Evolutionary conservation across 192 early-diverging fungal genomes (phyloP), one percentile per base, ranked within the genome.

Genomic region (Coemansia brasiliensis): DNA sequence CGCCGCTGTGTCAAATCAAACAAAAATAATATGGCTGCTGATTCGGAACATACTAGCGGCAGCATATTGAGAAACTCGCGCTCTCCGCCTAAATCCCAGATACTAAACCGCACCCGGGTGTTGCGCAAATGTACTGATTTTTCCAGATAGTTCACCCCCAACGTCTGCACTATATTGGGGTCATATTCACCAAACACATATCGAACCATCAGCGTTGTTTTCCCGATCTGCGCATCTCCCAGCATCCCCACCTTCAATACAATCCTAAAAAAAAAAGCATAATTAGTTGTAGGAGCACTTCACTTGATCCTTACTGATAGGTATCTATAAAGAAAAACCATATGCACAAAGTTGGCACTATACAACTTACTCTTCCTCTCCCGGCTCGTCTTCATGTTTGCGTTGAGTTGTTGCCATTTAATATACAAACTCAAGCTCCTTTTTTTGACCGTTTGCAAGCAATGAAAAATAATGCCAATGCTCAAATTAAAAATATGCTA

Each of bases 41-140:
- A 93, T 72, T 98, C 95, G 63, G 93, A 94, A 71, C 93, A 94
- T 16, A 95, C 94, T n/a, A 98, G 67, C 0, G 95, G 95, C 25
- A 98, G 76, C 95, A 98, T 98, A 66, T 92, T 96, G 39, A 96
- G 88, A 74, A 98, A 98, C 73, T 98, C 95, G 5, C 90, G 86
- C 64, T 98, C 93, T 11, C 95, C 93, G 66, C 95, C 95, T 53
- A 98, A 78, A 77, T 98, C 95, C 95, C 95, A 98, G 72, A 98
- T 94, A 64, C 91, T 94, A 69, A 98, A 98, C 15, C 93, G 96
- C 55, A 98, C 91, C 57, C 91, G 91, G 6, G 91, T 93, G 57
- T 93, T 92, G 52, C 87, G 83, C 52, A 98, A 87, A 11, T 86
- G 82, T 25, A 98, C 87, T 0, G 94, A 95, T 74, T 98, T 98